Base-by-base conservation (phyloP, 352 stramenopile genomes). In the Globisporangium orthogonon region DNA sequence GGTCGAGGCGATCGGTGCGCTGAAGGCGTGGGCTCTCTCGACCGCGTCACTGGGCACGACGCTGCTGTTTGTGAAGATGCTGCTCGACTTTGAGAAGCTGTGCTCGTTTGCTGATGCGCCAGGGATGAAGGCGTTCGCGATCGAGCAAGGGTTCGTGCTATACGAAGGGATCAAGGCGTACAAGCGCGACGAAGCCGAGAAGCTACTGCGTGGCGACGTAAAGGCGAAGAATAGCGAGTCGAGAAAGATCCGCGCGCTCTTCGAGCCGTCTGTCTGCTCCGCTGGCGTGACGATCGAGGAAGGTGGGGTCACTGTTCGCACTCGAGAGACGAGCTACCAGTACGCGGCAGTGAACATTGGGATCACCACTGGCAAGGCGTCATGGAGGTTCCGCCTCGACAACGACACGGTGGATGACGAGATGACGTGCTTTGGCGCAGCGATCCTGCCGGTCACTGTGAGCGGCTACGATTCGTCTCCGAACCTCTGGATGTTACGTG, bases 371-470 rank as follows among this genome's bases (percentile, higher is more conserved):
- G 82, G 86, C 7, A 86, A 88, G 51, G 86, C 86, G n/a, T 89
- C 81, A 10, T 96, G 87, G 87, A 88, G 76, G 50, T 96, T 96
- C 28, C 83, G 86, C 14, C 66, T 96, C 17, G 87, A 94, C 71
- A 89, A 90, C 6, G 87, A 96, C 61, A 94, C 84, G 5, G 74
- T 88, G 23, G 91, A 95, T 50, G 89, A 97, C 44, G 89, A 97
- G 62, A 96, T 94, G 84, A 96, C 85, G 40, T 96, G 89, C 41
- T 96, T 97, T 68, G 89, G 89, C 51, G 89, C 89, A 29, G 86
- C 87, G 6, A 93, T 93, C 48, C 70, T 96, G 30, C 89, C 87
- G 50, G 82, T 96, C 46, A 89, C 79, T 30, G 84, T 92, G 1
- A 92, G 83, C 33, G 88, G 87, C 35, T 97, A 97, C 52, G 91